Conservation (phyloP, 306 rosid species). For the Dryas octopetala region DNA sequence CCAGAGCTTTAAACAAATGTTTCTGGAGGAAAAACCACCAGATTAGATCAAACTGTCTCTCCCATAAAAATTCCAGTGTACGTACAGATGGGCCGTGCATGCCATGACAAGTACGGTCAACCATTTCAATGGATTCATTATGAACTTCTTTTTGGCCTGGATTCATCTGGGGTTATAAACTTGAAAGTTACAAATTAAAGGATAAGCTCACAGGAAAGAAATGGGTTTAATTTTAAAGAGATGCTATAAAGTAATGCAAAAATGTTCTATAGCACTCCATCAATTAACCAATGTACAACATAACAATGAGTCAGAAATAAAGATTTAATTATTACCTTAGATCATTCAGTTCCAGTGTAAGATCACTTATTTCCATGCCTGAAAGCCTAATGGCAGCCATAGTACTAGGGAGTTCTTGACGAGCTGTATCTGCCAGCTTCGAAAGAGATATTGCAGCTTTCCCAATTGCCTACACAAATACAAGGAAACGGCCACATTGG, state of each 20-base stretch:
- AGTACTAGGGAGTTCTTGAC: conserved; percentile 93
- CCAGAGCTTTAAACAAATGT: too few species aligned
- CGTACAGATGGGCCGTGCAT: not conserved
- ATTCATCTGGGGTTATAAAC: not conserved
- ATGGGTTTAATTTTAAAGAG: not conserved
- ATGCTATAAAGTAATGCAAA: not conserved
- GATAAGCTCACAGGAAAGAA: not conserved
- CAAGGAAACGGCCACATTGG: conserved; percentile 12
- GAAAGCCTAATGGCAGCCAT: conserved; percentile 98
- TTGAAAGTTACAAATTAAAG: too few species aligned
- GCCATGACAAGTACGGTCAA: not conserved
- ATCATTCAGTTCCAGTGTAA: conserved; percentile 63
- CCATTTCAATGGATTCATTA: not conserved
- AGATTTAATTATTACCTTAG: conserved; percentile 57
- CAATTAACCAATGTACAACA: conserved; percentile 15
- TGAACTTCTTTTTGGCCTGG: not conserved
- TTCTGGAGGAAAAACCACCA: not conserved
- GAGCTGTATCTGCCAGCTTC: conserved; percentile 89
- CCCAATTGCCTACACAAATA: conserved; percentile 66
- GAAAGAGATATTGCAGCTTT: conserved; percentile 88
- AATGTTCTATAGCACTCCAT: not conserved
- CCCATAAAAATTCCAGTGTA: not conserved
- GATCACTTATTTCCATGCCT: conserved; percentile 97
- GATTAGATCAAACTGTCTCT: not conserved
- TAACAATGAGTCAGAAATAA: conserved; percentile 1